Evolutionary conservation across 2,329 filamentous ascomycete species (phyloP).

Genomic region (Neonectria ditissima): DNA sequence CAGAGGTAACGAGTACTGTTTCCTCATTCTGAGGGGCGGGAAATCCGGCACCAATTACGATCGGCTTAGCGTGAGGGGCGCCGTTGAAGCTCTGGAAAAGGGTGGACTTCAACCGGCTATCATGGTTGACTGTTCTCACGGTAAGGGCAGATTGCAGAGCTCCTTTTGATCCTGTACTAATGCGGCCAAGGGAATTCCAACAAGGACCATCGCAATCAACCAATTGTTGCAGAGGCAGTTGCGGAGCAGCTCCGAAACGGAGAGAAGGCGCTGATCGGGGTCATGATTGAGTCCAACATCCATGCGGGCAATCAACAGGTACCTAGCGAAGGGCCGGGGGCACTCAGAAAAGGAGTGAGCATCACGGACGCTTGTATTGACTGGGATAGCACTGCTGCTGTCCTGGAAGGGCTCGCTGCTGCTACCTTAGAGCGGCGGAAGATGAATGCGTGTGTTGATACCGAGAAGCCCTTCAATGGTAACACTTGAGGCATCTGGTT

Average conservation of each 20-base stretch:
- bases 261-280: constrained; percentile 88
- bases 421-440: constrained; percentile 70
- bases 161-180: constrained; percentile 8
- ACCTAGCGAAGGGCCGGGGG: constrained; percentile 80
- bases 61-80: constrained; percentile 81
- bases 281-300: constrained; percentile 99
- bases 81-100: constrained; percentile 81
- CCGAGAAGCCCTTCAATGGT: too few species aligned
- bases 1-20: constrained; percentile 94
- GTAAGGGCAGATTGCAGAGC: constrained; percentile 76
- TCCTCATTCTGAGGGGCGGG: constrained; percentile 93
- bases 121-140: constrained; percentile 99
- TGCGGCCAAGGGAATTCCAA: constrained; percentile 81
- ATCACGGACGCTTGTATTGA: constrained; percentile 97
- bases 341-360: constrained; percentile 87
- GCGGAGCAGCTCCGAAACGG: constrained; percentile 88
- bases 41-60: constrained; percentile 95
- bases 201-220: constrained; percentile 97
- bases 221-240: constrained; percentile 85
- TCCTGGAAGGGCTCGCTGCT: constrained; percentile 87
- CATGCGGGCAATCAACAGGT: constrained; percentile 91
- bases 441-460: too few species aligned
- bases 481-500: too few species aligned
- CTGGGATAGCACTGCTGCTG: constrained; percentile 86
- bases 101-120: constrained; percentile 89